Evolutionary conservation across 2,329 filamentous ascomycete genomes (phyloP).

Genomic region (Aspergillus clavatus): DNA sequence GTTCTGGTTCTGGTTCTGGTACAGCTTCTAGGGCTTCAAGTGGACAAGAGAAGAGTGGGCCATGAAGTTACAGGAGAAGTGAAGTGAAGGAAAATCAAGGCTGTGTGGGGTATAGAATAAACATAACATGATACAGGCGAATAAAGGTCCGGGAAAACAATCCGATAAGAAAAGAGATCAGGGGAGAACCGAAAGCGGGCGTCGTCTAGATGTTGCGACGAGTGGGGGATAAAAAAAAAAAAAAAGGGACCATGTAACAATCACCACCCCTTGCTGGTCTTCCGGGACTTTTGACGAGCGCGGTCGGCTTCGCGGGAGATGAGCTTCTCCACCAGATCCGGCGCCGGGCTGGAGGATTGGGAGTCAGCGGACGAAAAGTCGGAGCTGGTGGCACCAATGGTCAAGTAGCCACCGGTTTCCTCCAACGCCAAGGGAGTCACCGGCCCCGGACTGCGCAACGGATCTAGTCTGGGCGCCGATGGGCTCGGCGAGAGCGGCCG

Average conservation of each 20-base stretch:
- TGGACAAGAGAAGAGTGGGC: background rate
- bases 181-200: background rate
- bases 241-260: conserved; percentile 1
- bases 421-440: conserved; percentile 44
- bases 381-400: conserved; percentile 26
- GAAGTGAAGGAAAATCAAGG: conserved; percentile 15
- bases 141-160: no score
- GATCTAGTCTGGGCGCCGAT: conserved; percentile 43
- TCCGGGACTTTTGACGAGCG: conserved; percentile 25
- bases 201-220: conserved; percentile 10
- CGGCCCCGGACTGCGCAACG: conserved; percentile 43
- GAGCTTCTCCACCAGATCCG: conserved; percentile 32
- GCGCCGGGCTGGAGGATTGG: conserved; percentile 21
- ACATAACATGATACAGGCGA: background rate
- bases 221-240: conserved; percentile 7
- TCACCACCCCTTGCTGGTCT: conserved; percentile 26
- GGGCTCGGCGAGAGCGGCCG: conserved; percentile 29
- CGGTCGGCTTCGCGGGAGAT: conserved; percentile 33
- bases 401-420: conserved; percentile 39
- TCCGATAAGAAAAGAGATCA: conserved; percentile 6
- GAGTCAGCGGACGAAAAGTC: conserved; percentile 17
- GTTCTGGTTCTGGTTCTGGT: no score
- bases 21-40: background rate
- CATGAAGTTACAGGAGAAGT: background rate
- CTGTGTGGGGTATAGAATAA: conserved; percentile 1